phyloP scores from a whole-genome alignment of 192 early-diverging fungal genomes.

The Backusella macrospora region DNA sequence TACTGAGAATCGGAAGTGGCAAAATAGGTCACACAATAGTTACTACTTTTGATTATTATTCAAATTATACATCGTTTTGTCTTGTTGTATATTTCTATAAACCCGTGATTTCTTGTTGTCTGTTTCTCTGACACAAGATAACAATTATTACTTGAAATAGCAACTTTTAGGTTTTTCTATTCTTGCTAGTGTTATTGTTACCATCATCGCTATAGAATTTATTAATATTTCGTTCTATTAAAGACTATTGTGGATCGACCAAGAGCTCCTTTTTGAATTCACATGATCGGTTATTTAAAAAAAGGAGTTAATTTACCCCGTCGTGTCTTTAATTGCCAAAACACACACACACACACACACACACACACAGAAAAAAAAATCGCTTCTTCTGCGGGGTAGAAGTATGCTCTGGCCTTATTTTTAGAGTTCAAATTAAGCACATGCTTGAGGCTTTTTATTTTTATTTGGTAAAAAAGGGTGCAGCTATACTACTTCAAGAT shows the following conservation, averaged over 20 bases:
- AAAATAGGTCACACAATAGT: not conserved
- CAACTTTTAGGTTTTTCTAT: not conserved
- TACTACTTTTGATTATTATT: slow-evolving; percentile 7
- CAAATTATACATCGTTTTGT: not conserved
- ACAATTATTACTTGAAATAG: slow-evolving; percentile 7
- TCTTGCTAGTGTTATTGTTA: too few relatives aligned
- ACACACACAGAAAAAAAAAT: too few relatives aligned
- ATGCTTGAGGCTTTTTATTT: not conserved
- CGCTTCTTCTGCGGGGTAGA: too few relatives aligned
- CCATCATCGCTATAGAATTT: not conserved
- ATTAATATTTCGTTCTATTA: slow-evolving; percentile 1
- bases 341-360: too few relatives aligned
- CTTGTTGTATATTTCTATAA: not conserved
- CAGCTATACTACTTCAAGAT: not conserved
- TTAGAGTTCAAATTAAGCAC: not conserved
- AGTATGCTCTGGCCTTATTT: too few relatives aligned
- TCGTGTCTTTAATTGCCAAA: not conserved
- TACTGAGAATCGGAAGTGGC: not conserved
- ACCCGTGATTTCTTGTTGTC: slow-evolving; percentile 4
- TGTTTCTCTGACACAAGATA: not conserved
- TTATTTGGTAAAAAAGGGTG: slow-evolving; percentile 6
- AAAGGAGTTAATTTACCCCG: slow-evolving; percentile 13
- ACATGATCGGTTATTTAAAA: slow-evolving; percentile 2
- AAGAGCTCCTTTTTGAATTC: not conserved
- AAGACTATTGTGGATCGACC: not conserved